Base-by-base conservation (phyloP, 768 basidiomycete genomes). In the Inosperma sp. region DNA sequence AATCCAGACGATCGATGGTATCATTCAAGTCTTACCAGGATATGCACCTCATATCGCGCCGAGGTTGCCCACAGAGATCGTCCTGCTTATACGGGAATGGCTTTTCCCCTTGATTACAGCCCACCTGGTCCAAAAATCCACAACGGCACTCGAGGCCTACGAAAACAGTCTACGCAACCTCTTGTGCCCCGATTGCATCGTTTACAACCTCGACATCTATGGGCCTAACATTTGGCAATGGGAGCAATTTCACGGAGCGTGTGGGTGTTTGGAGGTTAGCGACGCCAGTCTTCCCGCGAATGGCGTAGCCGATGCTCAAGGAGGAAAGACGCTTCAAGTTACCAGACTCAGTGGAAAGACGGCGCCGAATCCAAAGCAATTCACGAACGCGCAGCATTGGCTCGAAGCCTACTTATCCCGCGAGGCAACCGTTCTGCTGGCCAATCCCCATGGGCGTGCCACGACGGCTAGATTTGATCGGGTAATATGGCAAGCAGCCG, bases 171-270 rank as follows among this genome's bases (percentile, higher is more conserved):
- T 76, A 22, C 67, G 70, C 45, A 61, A 64, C 22, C 62, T 73
- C 29, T 71, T 81, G 54, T 80, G 78, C 58, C 58, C 71, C 27
- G 73, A 80, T 50, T 80, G 78, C 62, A 65, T 70, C 55, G 67
- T 72, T 16, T 81, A 77, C 59, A 73, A 80, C 58, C 62, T 75
- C 17, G 76, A 79, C 51, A 76, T 82, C 21, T 81, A 74, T 54
- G 80, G 80, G 1, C 66, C 67, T 25, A 72, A 76, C 52, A 66
- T 80, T 7, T 79, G 75, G 61, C 69, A 75, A 39, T 82, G 80
- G 80, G 74, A 76, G 36, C 73, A 77, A 48, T 75, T 78, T 48
- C 71, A 67, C 40, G 70, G 77, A 2, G 69, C 74, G 13, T 82
- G 80, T 58, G 65, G 66, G n/a, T 81, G 80, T 59, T 49, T 59